Evolutionary conservation across 331 rosid genomes (phyloP), one percentile per base, ranked within the genome.

Genomic region (Rosa hybrid): DNA sequence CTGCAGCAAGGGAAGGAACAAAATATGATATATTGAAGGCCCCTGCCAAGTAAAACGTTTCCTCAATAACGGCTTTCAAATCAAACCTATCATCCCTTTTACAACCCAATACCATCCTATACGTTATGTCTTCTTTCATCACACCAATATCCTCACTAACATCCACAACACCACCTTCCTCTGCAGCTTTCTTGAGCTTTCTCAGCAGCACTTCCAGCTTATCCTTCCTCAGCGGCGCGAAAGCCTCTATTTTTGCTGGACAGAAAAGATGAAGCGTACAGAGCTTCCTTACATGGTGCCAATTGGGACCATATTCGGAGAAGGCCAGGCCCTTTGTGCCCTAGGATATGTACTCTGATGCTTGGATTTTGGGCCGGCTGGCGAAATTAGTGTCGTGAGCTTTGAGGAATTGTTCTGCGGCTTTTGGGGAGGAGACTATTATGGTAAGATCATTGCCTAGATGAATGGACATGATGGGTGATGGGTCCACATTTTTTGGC

Each of bases 231-330:
- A 82, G 4, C 12, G 57, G 73, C 23, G 41, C 81, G 6, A 48
- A 76, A 0, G 78, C 46, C 57, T 38, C 74, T 0, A 59, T 11
- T 41, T 69, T 76, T 4, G 81, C 78, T 0, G 75, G 30, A 11
- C 77, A 77, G 1, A 88, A 17, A 49, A 90, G 83, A 6, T 86
- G 86, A 0, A 45, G 6, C 1, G 56, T 75, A 56, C 86, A 77
- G 3, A 88, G 0, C 60, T 86, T 90, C 39, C 78, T 84, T 39
- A 84, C 17, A 34, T 74, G 51, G 1, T 85, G 87, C 91, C 89
- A 86, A 27, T 84, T 87, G 0, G 85, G 6, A n/a, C 91, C 88
- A 27, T 87, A 84, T 25, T 83, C 80, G 3, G 68, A 0, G 10
- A 76, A 82, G 1, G 8, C 73, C 38, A 77, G 34, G 7, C 78